phyloP scores from a whole-genome alignment of 1,139 yeast genomes.

The Tardiomyces digboiensis region DNA sequence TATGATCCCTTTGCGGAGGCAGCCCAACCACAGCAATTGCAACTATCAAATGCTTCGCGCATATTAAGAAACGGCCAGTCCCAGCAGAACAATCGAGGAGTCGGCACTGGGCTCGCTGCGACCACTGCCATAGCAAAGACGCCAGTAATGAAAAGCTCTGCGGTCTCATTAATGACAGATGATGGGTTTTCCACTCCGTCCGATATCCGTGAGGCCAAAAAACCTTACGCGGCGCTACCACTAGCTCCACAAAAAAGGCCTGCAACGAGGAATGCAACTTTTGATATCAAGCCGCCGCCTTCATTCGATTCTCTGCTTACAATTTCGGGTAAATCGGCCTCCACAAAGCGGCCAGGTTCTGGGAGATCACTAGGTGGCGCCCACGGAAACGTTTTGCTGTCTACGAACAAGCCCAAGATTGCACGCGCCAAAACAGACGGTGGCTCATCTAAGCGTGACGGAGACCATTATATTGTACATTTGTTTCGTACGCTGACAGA shows the following conservation, averaged over 20 bases:
- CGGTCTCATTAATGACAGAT: conserved; percentile 1
- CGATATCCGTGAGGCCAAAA: conserved; percentile 3
- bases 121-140: neutral
- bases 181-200: conserved; percentile 9
- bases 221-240: conserved; percentile 8
- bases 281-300: conserved; percentile 1
- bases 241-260: conserved; percentile 19
- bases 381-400: neutral
- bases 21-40: conserved; percentile 2
- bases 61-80: too few species aligned
- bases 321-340: neutral
- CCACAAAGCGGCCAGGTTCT: too few species aligned
- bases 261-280: conserved; percentile 9
- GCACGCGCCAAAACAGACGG: neutral
- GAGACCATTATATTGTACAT: neutral
- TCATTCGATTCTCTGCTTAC: neutral
- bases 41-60: too few species aligned
- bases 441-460: neutral
- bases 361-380: too few species aligned
- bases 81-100: neutral
- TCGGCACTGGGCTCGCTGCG: neutral
- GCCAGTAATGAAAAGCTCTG: neutral
- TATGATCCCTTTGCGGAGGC: conserved; percentile 1
- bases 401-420: neutral
- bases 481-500: neutral